Percentiles rank a stretch among this genome's conserved stretches.
Evolutionary conservation across 805 yeast genomes (phyloP).

Genomic region (Candida vartiovaarae): DNA sequence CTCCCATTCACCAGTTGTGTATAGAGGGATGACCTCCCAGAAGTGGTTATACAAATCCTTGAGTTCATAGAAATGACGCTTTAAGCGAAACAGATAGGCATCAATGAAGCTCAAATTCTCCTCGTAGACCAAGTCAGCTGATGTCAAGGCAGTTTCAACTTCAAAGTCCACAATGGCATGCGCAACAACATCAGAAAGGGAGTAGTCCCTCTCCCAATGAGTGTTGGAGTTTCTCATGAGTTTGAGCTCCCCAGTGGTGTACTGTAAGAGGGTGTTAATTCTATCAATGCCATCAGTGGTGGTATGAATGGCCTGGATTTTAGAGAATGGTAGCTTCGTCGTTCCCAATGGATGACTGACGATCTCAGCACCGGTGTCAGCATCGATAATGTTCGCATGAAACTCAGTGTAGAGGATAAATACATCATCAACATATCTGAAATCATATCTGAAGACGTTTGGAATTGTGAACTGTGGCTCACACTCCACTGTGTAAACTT

Average conservation of each 20-base stretch:
- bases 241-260: slow-evolving; percentile 7
- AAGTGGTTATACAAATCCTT: slow-evolving; percentile 7
- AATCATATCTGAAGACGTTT: slow-evolving; percentile 17
- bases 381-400: slow-evolving; percentile 18
- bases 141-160: slow-evolving; percentile 16
- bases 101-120: slow-evolving; percentile 20
- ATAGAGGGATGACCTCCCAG: slow-evolving; percentile 9
- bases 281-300: slow-evolving; percentile 11
- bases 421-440: slow-evolving; percentile 11
- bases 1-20: slow-evolving; percentile 5
- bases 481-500: slow-evolving; percentile 11
- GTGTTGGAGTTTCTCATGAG: slow-evolving; percentile 6
- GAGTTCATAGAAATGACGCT: slow-evolving; percentile 21
- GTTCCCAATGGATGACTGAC: slow-evolving; percentile 13
- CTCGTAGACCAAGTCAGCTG: slow-evolving; percentile 27
- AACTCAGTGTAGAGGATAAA: slow-evolving; percentile 19
- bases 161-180: slow-evolving; percentile 24
- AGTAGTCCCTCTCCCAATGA: slow-evolving; percentile 39
- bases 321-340: slow-evolving; percentile 7
- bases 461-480: slow-evolving; percentile 14
- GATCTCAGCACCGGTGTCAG: slow-evolving; percentile 21
- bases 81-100: slow-evolving; percentile 29
- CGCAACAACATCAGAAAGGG: slow-evolving; percentile 32
- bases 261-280: slow-evolving; percentile 10
- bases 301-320: slow-evolving; percentile 4